These are phyloP conservation scores for Taphrina sp. DNA, from an alignment of 1,139 yeast species.

Conservation along the genomic window DNA sequence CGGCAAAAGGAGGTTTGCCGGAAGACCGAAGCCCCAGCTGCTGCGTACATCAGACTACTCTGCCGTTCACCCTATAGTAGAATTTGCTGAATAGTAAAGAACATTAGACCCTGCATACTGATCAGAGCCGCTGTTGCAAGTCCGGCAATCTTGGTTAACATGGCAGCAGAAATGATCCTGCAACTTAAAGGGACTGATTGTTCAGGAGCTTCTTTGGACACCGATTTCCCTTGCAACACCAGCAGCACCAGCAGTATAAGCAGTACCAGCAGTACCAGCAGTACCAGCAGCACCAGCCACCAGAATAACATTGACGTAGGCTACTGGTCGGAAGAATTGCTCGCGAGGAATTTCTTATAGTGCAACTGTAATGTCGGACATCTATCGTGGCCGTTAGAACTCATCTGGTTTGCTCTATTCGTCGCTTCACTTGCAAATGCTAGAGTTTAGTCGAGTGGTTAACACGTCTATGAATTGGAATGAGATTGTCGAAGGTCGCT, in stretches of 20 bases:
- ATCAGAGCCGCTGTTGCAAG: neutral
- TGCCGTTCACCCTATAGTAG: neutral
- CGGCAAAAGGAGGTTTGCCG: too few relatives aligned
- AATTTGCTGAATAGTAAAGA: neutral
- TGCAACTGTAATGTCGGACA: neutral
- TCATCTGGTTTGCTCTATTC: too few relatives aligned
- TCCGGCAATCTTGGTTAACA: neutral
- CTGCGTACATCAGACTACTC: neutral
- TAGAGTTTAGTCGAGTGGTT: too few relatives aligned
- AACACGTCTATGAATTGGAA: too few relatives aligned
- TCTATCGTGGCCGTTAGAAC: too few relatives aligned
- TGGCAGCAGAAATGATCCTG: neutral
- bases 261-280: too few relatives aligned
- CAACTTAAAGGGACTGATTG: neutral
- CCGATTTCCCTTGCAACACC: constrained; percentile 1
- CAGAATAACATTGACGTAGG: constrained; percentile 3
- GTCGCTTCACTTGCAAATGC: too few relatives aligned
- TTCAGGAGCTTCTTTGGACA: neutral
- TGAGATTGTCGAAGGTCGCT: too few relatives aligned
- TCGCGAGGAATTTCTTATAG: neutral
- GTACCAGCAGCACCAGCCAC: neutral
- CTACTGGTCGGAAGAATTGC: neutral
- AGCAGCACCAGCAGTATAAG: too few relatives aligned
- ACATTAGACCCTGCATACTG: neutral
- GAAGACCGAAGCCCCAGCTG: constrained; percentile 2